These are phyloP conservation scores for Chaetomium olivaceum DNA, from an alignment of 2,329 filamentous ascomycete species.

Conservation along the genomic window DNA sequence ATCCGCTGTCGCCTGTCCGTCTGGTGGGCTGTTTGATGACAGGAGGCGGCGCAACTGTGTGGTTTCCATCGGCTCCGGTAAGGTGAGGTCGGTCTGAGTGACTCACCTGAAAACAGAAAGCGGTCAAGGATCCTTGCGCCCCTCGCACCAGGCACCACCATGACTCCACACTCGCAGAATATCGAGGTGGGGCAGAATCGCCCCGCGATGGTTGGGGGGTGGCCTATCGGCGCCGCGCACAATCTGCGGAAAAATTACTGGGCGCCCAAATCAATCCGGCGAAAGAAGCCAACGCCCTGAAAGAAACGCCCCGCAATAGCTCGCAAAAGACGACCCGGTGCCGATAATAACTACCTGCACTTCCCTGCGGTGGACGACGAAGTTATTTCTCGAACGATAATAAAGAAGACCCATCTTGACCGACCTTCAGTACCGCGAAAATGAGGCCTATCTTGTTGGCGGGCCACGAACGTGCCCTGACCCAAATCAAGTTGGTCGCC, in stretches of 20 bases:
- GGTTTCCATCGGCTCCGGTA: not conserved
- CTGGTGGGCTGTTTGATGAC: not conserved
- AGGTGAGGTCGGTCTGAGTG: not conserved
- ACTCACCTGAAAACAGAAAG: conserved; percentile 21
- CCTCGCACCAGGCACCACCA: not conserved
- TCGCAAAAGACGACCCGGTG: conserved; percentile 13
- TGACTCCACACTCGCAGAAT: conserved; percentile 8
- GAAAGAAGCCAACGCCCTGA: conserved; percentile 18
- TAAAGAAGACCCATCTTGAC: conserved; percentile 5
- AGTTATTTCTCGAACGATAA: not conserved
- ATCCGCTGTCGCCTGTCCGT: not conserved
- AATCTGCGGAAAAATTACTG: conserved; percentile 35
- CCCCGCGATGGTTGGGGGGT: conserved; percentile 29
- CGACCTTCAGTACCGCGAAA: conserved; percentile 40
- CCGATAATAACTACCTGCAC: conserved; percentile 10
- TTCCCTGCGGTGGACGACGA: conserved; percentile 11
- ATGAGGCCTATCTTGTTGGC: conserved; percentile 97
- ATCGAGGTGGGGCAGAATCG: conserved; percentile 18
- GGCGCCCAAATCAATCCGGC: conserved; percentile 27
- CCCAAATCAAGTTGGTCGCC: conserved; percentile 76
- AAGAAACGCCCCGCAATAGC: conserved; percentile 21
- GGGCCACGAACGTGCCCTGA: conserved; percentile 95
- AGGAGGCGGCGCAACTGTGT: not conserved
- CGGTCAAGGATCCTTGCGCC: conserved; percentile 16
- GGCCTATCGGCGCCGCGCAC: conserved; percentile 30